Conservation (phyloP, 2,329 filamentous ascomycete genomes). For the Colletotrichum sp. region DNA sequence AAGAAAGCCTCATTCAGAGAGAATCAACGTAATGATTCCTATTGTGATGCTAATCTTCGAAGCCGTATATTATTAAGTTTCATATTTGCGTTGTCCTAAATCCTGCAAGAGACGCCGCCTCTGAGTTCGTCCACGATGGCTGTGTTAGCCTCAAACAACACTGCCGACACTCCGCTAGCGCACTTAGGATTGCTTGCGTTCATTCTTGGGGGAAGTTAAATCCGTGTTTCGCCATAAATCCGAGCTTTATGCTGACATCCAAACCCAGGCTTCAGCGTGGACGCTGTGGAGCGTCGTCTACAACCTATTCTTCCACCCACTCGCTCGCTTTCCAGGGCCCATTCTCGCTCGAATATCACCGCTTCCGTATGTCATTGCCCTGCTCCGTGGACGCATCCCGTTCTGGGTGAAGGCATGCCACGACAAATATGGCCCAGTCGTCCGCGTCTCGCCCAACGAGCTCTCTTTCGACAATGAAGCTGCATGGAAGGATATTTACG, state of each 20-base stretch:
- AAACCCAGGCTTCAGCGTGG: not conserved
- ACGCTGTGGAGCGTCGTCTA: not conserved
- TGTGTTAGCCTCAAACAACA: not conserved
- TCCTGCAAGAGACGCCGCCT: not conserved
- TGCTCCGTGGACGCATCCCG: constrained; percentile 26
- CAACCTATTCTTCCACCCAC: not conserved
- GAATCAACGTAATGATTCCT: fast-evolving
- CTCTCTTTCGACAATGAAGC: constrained; percentile 9
- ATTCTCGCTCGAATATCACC: not conserved
- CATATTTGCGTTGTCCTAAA: too few species aligned
- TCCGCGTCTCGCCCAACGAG: constrained; percentile 11
- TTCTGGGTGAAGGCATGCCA: constrained; percentile 27
- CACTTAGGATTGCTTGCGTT: fast-evolving
- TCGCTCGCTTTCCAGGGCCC: not conserved
- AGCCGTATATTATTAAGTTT: too few species aligned
- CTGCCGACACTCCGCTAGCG: not conserved
- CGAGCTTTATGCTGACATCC: not conserved
- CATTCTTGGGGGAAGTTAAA: not conserved
- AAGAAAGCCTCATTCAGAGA: not conserved
- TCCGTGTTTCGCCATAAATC: not conserved
- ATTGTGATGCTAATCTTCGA: not conserved
- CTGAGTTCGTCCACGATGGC: not conserved
- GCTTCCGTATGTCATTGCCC: constrained; percentile 14
- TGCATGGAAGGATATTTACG: constrained; percentile 11
- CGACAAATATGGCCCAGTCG: constrained; percentile 23